A percentile compares a stretch with the other conserved stretches of the same genome.
phyloP scores from a whole-genome alignment of 345 rosid species.

The Angophora floribunda region DNA sequence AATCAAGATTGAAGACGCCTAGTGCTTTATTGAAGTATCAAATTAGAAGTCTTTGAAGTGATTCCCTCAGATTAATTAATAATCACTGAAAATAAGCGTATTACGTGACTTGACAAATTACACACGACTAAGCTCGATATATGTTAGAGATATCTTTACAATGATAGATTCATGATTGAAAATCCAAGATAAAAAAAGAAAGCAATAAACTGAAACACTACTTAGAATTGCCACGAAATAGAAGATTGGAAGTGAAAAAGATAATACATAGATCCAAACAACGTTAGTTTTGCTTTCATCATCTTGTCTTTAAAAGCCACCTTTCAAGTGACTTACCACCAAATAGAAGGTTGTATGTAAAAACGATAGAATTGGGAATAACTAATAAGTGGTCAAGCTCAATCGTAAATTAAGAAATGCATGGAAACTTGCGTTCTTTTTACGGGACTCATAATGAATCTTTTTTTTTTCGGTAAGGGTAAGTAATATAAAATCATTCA shows the following conservation, averaged over 20 bases:
- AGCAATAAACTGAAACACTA: background rate
- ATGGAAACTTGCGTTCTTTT: background rate
- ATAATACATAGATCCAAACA: background rate
- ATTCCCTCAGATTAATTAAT: background rate
- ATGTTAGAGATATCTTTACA: background rate
- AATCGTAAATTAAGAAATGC: background rate
- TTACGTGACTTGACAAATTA: background rate
- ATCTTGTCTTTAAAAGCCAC: background rate
- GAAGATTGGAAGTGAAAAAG: background rate
- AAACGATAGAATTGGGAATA: background rate
- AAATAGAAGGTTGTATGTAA: background rate
- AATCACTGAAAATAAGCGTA: background rate
- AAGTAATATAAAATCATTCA: too few relatives aligned
- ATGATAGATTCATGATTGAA: rapidly evolving
- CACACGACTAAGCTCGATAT: background rate
- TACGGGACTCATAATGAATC: background rate
- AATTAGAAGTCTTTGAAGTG: background rate
- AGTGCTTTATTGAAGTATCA: background rate
- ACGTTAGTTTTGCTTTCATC: background rate
- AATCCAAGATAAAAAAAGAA: background rate
- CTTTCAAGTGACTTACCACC: background rate
- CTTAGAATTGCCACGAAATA: background rate
- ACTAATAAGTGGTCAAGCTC: background rate
- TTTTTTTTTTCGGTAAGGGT: too few relatives aligned
- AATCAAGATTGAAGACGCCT: background rate